Evolutionary conservation across 163 green algal genomes (phyloP), one percentile per base, ranked within the genome.

Genomic region (Chlamydomonas reinhardtii): DNA sequence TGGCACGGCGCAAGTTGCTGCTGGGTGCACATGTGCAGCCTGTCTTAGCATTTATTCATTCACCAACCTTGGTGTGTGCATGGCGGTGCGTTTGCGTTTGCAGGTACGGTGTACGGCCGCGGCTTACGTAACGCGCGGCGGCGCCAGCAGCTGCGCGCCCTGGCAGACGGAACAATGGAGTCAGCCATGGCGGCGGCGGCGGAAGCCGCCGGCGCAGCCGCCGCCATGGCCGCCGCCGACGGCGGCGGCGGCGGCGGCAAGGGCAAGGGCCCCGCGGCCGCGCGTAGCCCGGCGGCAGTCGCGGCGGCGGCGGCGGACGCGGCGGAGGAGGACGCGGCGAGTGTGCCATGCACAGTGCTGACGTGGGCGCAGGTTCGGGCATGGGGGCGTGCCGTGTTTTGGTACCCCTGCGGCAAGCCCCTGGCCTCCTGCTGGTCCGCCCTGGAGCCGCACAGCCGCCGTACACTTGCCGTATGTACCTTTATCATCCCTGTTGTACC

Each of bases 361-460:
- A 4, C 48, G 4, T 24, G n/a, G 19, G 73, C 73, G 1, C 73
- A 79, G 48, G 4, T 48, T 3, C 4, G 9, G 3, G 73, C 73
- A 1, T 79, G 73, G 73, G 52, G n/a, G 11, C 73, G 73, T 5
- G 73, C 73, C 0, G 17, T 35, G 1, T 79, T 22, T 31, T 79
- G 73, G 73, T 68, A 65, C 48, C 73, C 73, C 16, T 79, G 48
- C 19, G n/a, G 12, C n/a, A 5, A 20, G 4, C 73, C 48, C 0
- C 5, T 48, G n/a, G 11, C 17, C 4, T 11, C n/a, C 9, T 68
- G 4, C n/a, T 79, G 73, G 73, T 9, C 6, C 15, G 16, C n/a
- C 14, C 29, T 79, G n/a, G 73, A 69, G n/a, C 73, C 73, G 14
- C 52, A 79, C 52, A 79, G 73, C 31, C 73, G 73, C 48, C n/a